Evolutionary conservation across 805 yeast species (phyloP).

Genomic region (Yamadazyma paraphyllophila): DNA sequence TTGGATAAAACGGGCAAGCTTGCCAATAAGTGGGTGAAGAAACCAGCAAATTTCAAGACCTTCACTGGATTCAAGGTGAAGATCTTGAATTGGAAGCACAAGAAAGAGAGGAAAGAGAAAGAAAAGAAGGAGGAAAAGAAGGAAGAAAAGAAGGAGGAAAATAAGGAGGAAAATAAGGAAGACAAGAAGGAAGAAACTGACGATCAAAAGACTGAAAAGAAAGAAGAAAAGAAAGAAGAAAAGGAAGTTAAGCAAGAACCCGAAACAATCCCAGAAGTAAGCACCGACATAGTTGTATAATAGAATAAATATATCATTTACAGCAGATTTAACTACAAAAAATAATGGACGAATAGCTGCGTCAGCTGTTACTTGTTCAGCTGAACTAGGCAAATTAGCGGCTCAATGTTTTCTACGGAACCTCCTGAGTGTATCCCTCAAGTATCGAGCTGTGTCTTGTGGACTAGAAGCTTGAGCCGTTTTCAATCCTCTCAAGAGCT

Average conservation of each 20-base stretch:
- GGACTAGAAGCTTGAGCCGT: neutral
- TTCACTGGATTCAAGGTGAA: slow-evolving; percentile 42
- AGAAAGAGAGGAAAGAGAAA: slow-evolving; percentile 12
- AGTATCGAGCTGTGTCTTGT: neutral
- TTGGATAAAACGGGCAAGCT: slow-evolving; percentile 39
- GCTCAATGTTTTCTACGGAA: neutral
- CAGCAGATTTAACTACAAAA: neutral
- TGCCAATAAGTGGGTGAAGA: slow-evolving; percentile 33
- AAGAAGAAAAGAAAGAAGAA: neutral
- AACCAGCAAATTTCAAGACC: slow-evolving; percentile 36
- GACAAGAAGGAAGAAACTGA: neutral
- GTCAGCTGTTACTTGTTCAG: too few relatives aligned
- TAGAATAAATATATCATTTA: neutral
- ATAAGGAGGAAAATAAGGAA: neutral
- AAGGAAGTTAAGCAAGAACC: neutral
- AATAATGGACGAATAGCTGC: neutral
- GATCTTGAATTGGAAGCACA: slow-evolving; percentile 20
- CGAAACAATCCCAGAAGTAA: neutral
- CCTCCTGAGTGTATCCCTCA: neutral
- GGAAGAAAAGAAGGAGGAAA: neutral
- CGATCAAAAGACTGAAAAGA: neutral
- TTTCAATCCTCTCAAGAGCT: neutral
- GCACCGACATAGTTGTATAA: neutral
- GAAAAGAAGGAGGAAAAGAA: neutral
- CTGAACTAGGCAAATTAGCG: too few relatives aligned